Evolutionary conservation across 768 basidiomycete genomes (phyloP), one percentile per base, ranked within the genome.

Genomic region (Tricholoma sp.): DNA sequence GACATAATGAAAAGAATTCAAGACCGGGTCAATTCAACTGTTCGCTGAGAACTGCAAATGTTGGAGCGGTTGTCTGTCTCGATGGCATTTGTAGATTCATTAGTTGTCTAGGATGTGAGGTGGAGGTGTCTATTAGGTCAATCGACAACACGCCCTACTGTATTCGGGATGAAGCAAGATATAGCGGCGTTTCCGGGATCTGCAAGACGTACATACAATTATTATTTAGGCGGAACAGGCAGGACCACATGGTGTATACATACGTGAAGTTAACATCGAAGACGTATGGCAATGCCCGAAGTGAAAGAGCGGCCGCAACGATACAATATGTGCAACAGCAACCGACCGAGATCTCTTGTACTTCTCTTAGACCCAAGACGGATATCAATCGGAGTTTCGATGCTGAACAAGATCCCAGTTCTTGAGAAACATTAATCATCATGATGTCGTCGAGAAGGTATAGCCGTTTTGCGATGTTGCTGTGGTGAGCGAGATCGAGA

Each of bases 401-500:
- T 27, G 14, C 45, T 46, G 21, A 46, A 46, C 45, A 14, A 24
- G 22, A 24, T 22, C 22, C 45, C 24, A 24, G 9, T 10, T 16
- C 14, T 27, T 29, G 46, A 24, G 11, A 5, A 12, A 46, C 46
- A 47, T 8, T 50, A 50, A 16, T 50, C 47, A 9, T 18, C 8
- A 6, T 49, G 9, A 29, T 27, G 47, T 50, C 29, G 47, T 50
- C 47, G 47, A 10, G 47, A 29, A 50, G 27, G 47, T 31, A 31
- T 18, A 50, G 27, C 16, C 9, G 29, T 29, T 8, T 8, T 31
- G n/a, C 27, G 12, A 27, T 50, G 50, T 5, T 58, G 66, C 34
- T 60, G 66, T 27, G 75, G 75, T 27, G 76, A 77, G 39, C 64
- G 67, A n/a, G 76, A 76, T 5, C 71, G 70, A 43, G 75, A 75